Evolutionary conservation across 352 stramenopile species (phyloP).

Genomic region (Phytopythium helicoides): DNA sequence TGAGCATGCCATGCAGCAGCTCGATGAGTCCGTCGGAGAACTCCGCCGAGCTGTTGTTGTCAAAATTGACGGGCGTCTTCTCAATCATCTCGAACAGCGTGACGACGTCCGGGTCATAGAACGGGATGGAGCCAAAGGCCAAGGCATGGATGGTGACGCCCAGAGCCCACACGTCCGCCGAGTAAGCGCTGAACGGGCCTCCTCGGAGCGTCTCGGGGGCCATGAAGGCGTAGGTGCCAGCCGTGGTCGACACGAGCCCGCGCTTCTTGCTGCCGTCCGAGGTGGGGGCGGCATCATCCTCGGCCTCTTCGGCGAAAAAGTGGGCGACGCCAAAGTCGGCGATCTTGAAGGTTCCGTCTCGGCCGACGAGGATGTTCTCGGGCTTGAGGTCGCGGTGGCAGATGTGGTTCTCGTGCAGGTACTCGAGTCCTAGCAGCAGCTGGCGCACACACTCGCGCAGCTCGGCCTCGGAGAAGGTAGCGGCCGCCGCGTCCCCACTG

Average conservation of each 20-base stretch:
- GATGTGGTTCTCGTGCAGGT: constrained; percentile 85
- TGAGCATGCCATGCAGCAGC: constrained; percentile 62
- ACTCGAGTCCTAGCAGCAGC: constrained; percentile 75
- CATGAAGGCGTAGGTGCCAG: constrained; percentile 87
- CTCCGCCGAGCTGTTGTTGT: constrained; percentile 3
- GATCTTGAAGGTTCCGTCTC: constrained; percentile 75
- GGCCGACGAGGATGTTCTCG: constrained; percentile 79
- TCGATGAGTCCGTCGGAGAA: constrained; percentile 36
- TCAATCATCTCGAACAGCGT: constrained; percentile 85
- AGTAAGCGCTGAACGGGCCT: constrained; percentile 75
- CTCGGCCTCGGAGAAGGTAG: constrained; percentile 47
- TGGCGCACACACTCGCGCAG: constrained; percentile 67
- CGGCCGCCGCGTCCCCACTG: constrained; percentile 16
- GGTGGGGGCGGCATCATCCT: neutral
- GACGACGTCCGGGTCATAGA: constrained; percentile 78
- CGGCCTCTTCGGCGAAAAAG: constrained; percentile 56
- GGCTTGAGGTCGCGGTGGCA: constrained; percentile 85
- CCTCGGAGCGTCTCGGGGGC: constrained; percentile 77
- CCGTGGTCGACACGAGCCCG: constrained; percentile 76
- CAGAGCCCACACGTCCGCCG: constrained; percentile 86
- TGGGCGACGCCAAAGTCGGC: too few species aligned
- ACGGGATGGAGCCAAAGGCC: constrained; percentile 78
- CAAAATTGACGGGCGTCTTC: constrained; percentile 40
- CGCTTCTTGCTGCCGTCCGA: constrained; percentile 41
- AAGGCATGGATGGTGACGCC: constrained; percentile 84